Evolutionary conservation across 495 filamentous ascomycete species (phyloP).

Genomic region (Hyaloscypha finlandica): DNA sequence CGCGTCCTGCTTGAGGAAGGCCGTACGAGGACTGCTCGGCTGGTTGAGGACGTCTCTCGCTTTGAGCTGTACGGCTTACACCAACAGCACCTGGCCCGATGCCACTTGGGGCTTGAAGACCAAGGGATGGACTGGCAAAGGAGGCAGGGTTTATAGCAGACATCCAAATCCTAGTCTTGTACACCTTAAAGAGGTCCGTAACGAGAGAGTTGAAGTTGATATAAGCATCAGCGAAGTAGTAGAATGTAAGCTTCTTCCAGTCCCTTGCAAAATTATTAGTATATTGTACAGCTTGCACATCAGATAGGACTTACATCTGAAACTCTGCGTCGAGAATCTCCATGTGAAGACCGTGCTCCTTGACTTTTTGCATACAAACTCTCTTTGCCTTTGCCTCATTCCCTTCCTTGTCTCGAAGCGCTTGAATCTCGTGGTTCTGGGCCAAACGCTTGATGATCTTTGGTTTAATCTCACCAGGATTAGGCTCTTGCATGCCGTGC

Average conservation of each 20-base stretch:
- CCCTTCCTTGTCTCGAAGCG: constrained; percentile 90
- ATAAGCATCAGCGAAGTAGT: constrained; percentile 96
- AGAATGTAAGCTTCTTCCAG: constrained; percentile 98
- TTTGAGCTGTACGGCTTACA: constrained; percentile 41
- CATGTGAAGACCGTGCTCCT: constrained; percentile 93
- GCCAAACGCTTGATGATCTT: constrained; percentile 95
- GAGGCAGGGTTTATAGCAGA: constrained; percentile 98
- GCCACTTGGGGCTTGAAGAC: constrained; percentile 65
- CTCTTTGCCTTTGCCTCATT: constrained; percentile 97
- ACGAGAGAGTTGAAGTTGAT: constrained; percentile 99
- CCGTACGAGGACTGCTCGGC: constrained; percentile 45
- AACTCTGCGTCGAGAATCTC: constrained; percentile 99
- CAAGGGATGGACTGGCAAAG: constrained; percentile 80
- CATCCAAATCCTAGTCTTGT: constrained; percentile 99
- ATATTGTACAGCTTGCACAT: constrained; percentile 11
- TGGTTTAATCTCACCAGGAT: constrained; percentile 77
- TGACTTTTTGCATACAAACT: constrained; percentile 93
- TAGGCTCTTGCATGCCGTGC: constrained; percentile 75
- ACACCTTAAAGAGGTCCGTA: constrained; percentile 97
- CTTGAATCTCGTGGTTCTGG: constrained; percentile 83
- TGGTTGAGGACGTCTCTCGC: constrained; percentile 45
- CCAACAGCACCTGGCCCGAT: constrained; percentile 63
- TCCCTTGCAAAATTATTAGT: constrained; percentile 61
- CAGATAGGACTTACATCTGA: constrained; percentile 75
- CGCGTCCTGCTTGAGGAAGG: constrained; percentile 40